Conservation (phyloP, 2,329 filamentous ascomycete species). For the Sclerotiophoma versabilis region DNA sequence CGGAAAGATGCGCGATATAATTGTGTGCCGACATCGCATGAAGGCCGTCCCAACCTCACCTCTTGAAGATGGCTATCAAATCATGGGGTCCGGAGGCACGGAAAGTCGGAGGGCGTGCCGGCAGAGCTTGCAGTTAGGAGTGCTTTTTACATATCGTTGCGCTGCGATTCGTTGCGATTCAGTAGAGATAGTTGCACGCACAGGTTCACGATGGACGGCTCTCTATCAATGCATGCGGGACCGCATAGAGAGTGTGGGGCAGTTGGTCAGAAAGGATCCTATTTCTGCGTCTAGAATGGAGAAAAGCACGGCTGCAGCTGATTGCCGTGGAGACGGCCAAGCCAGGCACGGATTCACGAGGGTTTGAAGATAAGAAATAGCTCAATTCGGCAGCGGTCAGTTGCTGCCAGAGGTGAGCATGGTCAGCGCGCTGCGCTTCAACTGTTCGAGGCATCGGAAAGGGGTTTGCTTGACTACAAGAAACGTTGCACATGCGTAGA, state of each 20-base stretch:
- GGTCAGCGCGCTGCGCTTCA: slow-evolving; percentile 18
- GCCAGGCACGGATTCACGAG: slow-evolving; percentile 12
- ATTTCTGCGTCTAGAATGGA: slow-evolving; percentile 23
- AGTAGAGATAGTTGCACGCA: slow-evolving; percentile 2
- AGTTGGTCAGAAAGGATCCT: slow-evolving; percentile 20
- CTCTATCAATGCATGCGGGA: slow-evolving; percentile 19
- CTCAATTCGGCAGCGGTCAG: slow-evolving; percentile 11
- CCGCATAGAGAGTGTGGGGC: slow-evolving; percentile 33
- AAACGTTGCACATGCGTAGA: slow-evolving; percentile 28
- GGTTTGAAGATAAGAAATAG: slow-evolving; percentile 12
- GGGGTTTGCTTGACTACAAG: slow-evolving; percentile 38
- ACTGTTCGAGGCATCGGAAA: slow-evolving; percentile 13
- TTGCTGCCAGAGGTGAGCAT: slow-evolving; percentile 13
- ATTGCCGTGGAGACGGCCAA: slow-evolving; percentile 19
- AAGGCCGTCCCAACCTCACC: slow-evolving; percentile 31
- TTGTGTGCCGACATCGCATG: slow-evolving; percentile 42
- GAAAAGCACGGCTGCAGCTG: slow-evolving; percentile 8
- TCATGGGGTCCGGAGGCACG: slow-evolving; percentile 35
- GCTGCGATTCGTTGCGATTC: slow-evolving; percentile 22
- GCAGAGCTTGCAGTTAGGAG: slow-evolving; percentile 12
- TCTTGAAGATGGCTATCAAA: slow-evolving; percentile 8
- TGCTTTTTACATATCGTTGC: slow-evolving; percentile 19
- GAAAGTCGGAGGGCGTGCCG: slow-evolving; percentile 10
- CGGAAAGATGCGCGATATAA: slow-evolving; percentile 29
- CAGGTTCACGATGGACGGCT: slow-evolving; percentile 3